Percentiles rank a stretch among this genome's conserved stretches.
phyloP scores from a whole-genome alignment of 495 filamentous ascomycete species.

The Tuber calosporum region DNA sequence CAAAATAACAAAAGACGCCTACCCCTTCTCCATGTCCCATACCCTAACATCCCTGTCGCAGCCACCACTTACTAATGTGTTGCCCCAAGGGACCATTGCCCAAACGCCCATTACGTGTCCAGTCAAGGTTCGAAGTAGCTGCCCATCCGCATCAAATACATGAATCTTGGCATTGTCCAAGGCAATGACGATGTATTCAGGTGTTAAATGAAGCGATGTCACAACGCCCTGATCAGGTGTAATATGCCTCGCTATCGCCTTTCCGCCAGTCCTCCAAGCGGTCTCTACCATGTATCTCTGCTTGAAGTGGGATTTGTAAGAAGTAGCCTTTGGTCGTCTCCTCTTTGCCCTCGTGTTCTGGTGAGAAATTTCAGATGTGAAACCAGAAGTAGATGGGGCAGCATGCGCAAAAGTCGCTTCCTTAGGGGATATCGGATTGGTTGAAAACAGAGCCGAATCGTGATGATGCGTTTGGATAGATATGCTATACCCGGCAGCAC shows the following conservation, averaged over 20 bases:
- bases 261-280: constrained; percentile 86
- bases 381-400: constrained; percentile 31
- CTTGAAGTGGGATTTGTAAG: constrained; percentile 94
- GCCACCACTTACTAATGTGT: constrained; percentile 89
- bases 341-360: constrained; percentile 35
- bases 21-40: constrained; percentile 96
- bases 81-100: constrained; percentile 98
- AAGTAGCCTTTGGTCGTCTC: constrained; percentile 43
- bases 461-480: constrained; percentile 23
- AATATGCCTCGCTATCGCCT: constrained; percentile 69
- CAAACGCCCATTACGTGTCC: constrained; percentile 99
- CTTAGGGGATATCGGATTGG: constrained; percentile 36
- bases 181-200: constrained; percentile 94
- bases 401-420: constrained; percentile 33
- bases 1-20: constrained; percentile 44
- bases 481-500: constrained; percentile 24
- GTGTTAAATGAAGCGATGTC: constrained; percentile 86
- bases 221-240: constrained; percentile 95
- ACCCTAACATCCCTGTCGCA: constrained; percentile 95
- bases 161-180: constrained; percentile 98
- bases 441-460: constrained; percentile 33
- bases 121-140: constrained; percentile 77
- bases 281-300: constrained; percentile 94
- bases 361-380: constrained; percentile 41
- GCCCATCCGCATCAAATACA: constrained; percentile 87